Percentiles rank a stretch among this genome's conserved stretches.
These are phyloP conservation scores for Verbascum thapsus DNA, from an alignment of 257 asterid species.

Conservation along the genomic window DNA sequence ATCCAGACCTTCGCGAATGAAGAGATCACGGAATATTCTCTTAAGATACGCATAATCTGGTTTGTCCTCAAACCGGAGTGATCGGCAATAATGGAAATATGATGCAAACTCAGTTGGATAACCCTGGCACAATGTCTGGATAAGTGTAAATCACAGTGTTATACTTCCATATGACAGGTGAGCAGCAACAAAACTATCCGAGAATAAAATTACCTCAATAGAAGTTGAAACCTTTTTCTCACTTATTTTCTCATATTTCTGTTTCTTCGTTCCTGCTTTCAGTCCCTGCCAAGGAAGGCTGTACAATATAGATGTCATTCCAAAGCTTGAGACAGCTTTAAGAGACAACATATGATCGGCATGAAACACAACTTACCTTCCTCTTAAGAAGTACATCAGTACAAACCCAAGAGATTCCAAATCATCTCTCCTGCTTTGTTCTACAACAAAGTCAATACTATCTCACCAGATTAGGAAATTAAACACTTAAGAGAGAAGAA, in stretches of 20 bases:
- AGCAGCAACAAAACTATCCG: conserved; percentile 24
- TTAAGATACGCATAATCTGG: conserved; percentile 98
- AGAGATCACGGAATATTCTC: conserved; percentile 94
- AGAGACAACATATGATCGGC: conserved; percentile 26
- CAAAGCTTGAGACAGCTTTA: conserved; percentile 31
- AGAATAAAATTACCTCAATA: conserved; percentile 68
- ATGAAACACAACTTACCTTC: conserved; percentile 57
- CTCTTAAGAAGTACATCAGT: conserved; percentile 90
- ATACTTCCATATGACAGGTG: conserved; percentile 23
- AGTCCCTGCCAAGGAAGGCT: conserved; percentile 99
- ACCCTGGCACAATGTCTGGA: conserved; percentile 80
- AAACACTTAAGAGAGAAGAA: conserved; percentile 14
- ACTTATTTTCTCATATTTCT: conserved; percentile 91
- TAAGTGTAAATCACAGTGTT: conserved; percentile 28
- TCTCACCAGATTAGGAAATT: conserved; percentile 19
- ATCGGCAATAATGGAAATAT: conserved; percentile 95
- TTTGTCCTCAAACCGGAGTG: conserved; percentile 90
- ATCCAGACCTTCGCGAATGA: conserved; percentile 89
- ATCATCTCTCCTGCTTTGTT: conserved; percentile 99
- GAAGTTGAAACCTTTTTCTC: conserved; percentile 96
- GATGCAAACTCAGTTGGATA: conserved; percentile 97
- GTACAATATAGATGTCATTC: conserved; percentile 43
- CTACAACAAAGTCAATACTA: conserved; percentile 38
- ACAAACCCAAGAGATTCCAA: conserved; percentile 98
- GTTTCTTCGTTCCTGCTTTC: conserved; percentile 96